Conservation (phyloP, 164 flowering plant genomes). For the Pachysandra terminalis region DNA sequence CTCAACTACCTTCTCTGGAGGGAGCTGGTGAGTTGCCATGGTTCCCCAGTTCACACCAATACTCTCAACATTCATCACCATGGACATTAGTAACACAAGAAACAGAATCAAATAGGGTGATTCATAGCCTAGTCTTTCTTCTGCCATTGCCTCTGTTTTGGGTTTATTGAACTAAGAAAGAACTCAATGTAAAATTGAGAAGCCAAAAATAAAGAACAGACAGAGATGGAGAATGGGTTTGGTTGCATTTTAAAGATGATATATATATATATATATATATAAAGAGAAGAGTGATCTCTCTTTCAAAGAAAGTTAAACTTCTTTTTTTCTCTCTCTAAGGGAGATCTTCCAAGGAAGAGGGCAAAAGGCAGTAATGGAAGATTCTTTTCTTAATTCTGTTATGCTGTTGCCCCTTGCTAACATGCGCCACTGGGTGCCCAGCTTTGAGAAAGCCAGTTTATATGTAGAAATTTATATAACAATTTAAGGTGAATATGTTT, state of each 20-base stretch:
- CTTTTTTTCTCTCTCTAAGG: no score
- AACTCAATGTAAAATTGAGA: constrained; percentile 1
- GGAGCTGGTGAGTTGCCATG: constrained; percentile 64
- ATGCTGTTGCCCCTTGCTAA: constrained; percentile 2
- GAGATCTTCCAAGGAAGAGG: no score
- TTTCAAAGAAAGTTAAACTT: neutral
- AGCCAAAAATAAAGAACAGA: neutral
- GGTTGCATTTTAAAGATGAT: constrained; percentile 1
- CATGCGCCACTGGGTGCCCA: neutral
- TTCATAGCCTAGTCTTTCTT: neutral
- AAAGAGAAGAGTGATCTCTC: neutral
- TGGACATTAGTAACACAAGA: constrained; percentile 16
- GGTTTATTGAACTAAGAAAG: constrained; percentile 16
- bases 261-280: no score
- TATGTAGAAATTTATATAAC: no score
- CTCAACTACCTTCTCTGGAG: constrained; percentile 60
- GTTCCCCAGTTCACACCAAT: constrained; percentile 93
- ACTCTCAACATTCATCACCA: constrained; percentile 21
- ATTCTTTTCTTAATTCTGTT: constrained; percentile 42
- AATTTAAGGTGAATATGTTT: no score
- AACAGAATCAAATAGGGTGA: constrained; percentile 11
- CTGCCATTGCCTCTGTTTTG: constrained; percentile 12
- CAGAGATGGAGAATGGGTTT: neutral
- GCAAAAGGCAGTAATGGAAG: constrained; percentile 12
- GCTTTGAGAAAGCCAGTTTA: neutral